Percentiles rank a stretch among this genome's conserved stretches.
phyloP scores from a whole-genome alignment of 2,329 filamentous ascomycete genomes.

The Paecilomyces fulvus region DNA sequence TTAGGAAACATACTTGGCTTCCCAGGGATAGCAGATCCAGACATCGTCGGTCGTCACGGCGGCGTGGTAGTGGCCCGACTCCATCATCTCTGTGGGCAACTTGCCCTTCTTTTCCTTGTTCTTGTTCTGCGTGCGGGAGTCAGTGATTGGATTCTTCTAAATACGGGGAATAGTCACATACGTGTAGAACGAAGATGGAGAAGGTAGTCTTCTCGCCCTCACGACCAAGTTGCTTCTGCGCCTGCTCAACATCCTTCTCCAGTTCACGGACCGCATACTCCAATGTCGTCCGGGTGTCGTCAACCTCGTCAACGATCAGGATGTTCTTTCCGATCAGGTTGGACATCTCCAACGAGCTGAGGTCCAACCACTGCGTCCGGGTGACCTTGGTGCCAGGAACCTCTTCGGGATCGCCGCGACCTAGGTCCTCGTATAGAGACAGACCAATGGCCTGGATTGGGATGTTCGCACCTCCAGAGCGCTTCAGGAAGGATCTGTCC shows the following conservation, averaged over 20 bases:
- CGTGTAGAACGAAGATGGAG: constrained; percentile 90
- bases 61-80: constrained; percentile 66
- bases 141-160: constrained; percentile 2
- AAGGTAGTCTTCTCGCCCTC: constrained; percentile 72
- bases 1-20: constrained; percentile 57
- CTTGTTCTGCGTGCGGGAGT: constrained; percentile 59
- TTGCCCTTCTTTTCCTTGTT: constrained; percentile 90
- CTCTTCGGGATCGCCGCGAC: constrained; percentile 58
- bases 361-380: constrained; percentile 95
- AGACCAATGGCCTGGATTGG: constrained; percentile 98
- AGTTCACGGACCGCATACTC: constrained; percentile 91
- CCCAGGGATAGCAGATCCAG: constrained; percentile 99
- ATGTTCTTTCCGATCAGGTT: constrained; percentile 87
- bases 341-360: constrained; percentile 76
- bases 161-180: constrained; percentile 36
- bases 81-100: constrained; percentile 69
- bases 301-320: constrained; percentile 89
- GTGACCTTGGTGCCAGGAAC: constrained; percentile 86
- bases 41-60: constrained; percentile 84
- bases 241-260: constrained; percentile 84
- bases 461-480: constrained; percentile 79
- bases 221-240: constrained; percentile 63
- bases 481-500: constrained; percentile 78
- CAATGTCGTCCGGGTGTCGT: constrained; percentile 87
- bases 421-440: constrained; percentile 86